These are phyloP conservation scores for Platanus orientalis DNA, from an alignment of 164 flowering plant species.

Conservation along the genomic window DNA sequence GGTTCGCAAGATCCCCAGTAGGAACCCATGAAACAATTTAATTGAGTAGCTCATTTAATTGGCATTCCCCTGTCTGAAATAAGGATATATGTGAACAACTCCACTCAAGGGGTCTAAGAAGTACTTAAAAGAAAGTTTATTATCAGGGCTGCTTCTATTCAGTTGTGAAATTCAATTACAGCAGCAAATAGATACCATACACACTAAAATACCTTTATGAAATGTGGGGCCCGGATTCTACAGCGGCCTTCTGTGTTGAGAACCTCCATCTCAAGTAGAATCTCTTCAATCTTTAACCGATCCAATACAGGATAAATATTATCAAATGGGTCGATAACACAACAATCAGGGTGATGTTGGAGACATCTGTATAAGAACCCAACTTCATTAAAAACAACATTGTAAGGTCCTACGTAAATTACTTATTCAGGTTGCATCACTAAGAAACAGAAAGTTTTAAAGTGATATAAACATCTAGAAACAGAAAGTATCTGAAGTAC, in stretches of 20 bases:
- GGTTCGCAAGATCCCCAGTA: no score
- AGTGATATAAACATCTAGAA: no score
- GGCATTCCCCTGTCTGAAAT: no score
- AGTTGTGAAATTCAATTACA: background rate
- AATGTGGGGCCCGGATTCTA: slow-evolving; percentile 69
- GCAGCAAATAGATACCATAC: slow-evolving; percentile 16
- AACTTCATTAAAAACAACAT: slow-evolving; percentile 5
- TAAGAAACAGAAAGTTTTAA: no score
- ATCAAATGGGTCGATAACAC: slow-evolving; percentile 67
- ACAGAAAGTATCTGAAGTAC: no score
- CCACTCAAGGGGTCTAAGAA: no score
- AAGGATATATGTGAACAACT: no score
- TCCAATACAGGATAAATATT: slow-evolving; percentile 75
- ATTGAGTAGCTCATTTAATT: no score
- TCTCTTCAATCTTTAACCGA: slow-evolving; percentile 62
- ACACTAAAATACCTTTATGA: slow-evolving; percentile 58
- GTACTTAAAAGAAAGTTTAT: background rate
- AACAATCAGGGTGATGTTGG: slow-evolving; percentile 38
- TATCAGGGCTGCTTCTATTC: background rate
- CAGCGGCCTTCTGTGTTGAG: slow-evolving; percentile 32
- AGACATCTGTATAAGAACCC: slow-evolving; percentile 43
- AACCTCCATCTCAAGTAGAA: slow-evolving; percentile 63
- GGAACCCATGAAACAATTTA: no score
- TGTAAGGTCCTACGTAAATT: no score
- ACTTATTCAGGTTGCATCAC: no score